Evolutionary conservation across 2,329 filamentous ascomycete genomes (phyloP).

Genomic region (Cercospora sp.): DNA sequence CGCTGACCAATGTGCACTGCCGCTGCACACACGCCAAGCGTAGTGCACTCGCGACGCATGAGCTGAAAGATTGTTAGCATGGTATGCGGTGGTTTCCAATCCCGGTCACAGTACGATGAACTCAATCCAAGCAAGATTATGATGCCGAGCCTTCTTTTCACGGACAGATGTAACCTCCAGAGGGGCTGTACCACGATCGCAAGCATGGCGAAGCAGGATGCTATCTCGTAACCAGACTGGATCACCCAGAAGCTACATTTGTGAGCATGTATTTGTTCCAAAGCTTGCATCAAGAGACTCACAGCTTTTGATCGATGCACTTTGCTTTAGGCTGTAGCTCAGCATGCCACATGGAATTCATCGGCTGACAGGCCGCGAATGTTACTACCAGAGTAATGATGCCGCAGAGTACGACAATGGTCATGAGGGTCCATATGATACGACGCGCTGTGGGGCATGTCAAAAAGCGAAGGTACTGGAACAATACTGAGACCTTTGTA

Average conservation of each 20-base stretch:
- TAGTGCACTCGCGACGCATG: background rate
- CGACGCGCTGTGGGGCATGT: background rate
- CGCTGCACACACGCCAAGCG: background rate
- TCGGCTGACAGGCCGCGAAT: conserved; percentile 12
- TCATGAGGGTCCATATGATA: conserved; percentile 15
- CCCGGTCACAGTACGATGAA: background rate
- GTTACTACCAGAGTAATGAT: conserved; percentile 14
- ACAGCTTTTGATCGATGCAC: conserved; percentile 18
- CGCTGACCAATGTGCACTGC: background rate
- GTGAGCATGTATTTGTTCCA: background rate
- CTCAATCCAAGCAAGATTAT: conserved; percentile 19
- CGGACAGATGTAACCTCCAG: conserved; percentile 14
- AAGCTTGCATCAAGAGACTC: background rate
- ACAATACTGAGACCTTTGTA: conserved; percentile 16
- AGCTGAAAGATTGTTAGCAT: background rate
- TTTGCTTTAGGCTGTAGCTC: conserved; percentile 3
- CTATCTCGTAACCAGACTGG: conserved; percentile 13
- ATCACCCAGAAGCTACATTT: conserved; percentile 14
- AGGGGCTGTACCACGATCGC: conserved; percentile 10
- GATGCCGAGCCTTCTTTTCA: conserved; percentile 9
- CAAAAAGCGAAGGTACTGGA: conserved; percentile 17
- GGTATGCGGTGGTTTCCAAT: background rate
- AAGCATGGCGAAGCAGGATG: conserved; percentile 16
- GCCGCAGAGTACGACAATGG: conserved; percentile 7
- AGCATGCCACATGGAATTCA: conserved; percentile 12